phyloP scores from a whole-genome alignment of 495 filamentous ascomycete species.

The Apodospora peruviana region DNA sequence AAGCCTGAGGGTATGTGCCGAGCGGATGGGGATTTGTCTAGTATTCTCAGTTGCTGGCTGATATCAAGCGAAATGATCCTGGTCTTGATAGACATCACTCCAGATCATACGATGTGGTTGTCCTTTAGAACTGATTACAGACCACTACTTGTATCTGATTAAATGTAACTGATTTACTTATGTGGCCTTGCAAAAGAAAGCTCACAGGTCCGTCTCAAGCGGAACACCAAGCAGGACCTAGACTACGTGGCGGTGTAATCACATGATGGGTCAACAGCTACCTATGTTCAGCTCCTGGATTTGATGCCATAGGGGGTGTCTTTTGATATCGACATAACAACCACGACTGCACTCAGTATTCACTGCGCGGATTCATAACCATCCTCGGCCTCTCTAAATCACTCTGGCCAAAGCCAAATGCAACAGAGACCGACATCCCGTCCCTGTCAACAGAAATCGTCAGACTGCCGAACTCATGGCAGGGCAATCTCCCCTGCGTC shows the following conservation, averaged over 20 bases:
- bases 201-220: neutral
- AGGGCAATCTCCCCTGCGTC: slow-evolving; percentile 27
- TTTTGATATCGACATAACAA: neutral
- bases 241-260: neutral
- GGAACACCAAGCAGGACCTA: neutral
- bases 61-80: no score
- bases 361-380: neutral
- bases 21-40: no score
- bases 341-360: neutral
- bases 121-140: no score
- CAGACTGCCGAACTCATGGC: slow-evolving; percentile 10
- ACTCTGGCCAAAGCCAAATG: neutral
- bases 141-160: no score
- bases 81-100: no score
- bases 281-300: neutral
- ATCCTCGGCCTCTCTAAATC: neutral
- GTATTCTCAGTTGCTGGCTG: no score
- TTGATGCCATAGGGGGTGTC: neutral
- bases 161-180: no score
- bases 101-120: no score
- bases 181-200: no score
- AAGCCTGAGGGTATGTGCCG: no score
- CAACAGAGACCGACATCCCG: neutral
- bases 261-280: neutral
- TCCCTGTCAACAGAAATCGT: slow-evolving; percentile 1